Evolutionary conservation across 2,329 filamentous ascomycete species (phyloP), one percentile per base, ranked within the genome.

Genomic region (Alternaria triticimaculans): DNA sequence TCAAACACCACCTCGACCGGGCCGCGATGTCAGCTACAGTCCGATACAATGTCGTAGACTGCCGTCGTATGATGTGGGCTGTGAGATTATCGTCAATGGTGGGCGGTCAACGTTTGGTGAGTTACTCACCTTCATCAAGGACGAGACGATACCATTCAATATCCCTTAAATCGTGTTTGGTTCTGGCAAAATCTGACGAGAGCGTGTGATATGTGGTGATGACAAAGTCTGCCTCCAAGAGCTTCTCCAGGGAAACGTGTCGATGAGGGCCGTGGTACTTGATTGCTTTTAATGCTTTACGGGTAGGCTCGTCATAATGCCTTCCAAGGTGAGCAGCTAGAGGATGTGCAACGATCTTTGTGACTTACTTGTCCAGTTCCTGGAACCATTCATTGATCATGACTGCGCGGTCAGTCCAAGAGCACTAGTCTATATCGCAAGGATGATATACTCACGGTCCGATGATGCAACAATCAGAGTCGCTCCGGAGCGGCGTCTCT

Each of bases 61-160:
- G 79, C 2, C 82, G 82, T n/a, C 85, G 83, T 23, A 88, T 86
- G 3, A 80, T 79, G 59, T 87, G 84, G 2, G 85, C 86, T 85
- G 55, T 60, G 18, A 15, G 3, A 14, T 25, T 0, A n/a, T 44
- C 11, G 18, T 44, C 15, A 54, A 12, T 23, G n/a, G 9, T 4
- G 7, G 12, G 33, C 10, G 33, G n/a, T 4, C 1, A 1, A 45
- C 23, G 15, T 7, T 14, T 0, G 4, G 2, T 9, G 3, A 5
- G 2, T 10, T 37, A 10, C 25, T 12, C 50, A 72, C 72, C 74
- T 66, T 78, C 76, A 48, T 79, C 75, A 3, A 78, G 63, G 0
- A 79, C 71, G 6, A 78, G 33, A 10, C 75, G 63, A 45, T 74
- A 76, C 76, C 76, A 78, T 10, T 73, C 62, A 15, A 76, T 60